Conservation (phyloP, 805 yeast genomes). For the Teunomyces stri region DNA sequence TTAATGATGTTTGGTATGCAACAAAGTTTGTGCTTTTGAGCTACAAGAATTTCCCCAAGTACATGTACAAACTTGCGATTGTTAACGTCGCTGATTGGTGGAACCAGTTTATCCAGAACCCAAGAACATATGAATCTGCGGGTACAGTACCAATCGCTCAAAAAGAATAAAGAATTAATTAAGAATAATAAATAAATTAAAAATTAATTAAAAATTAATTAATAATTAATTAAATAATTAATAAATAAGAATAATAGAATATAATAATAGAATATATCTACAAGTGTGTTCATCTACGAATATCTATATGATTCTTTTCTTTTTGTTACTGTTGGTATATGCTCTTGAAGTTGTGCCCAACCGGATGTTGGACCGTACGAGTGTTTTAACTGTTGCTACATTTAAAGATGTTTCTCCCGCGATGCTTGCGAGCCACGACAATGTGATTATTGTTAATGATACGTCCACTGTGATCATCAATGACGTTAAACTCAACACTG, state of each 20-base stretch:
- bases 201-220: background rate
- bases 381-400: background rate
- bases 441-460: conserved; percentile 10
- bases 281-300: background rate
- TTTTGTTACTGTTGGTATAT: background rate
- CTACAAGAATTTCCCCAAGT: conserved; percentile 67
- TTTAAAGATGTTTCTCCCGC: background rate
- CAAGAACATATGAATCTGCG: conserved; percentile 6
- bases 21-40: conserved; percentile 61
- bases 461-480: conserved; percentile 14
- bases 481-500: conserved; percentile 15
- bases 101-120: conserved; percentile 73
- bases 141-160: background rate
- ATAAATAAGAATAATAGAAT: background rate
- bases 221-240: background rate
- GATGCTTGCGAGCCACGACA: conserved; percentile 6
- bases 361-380: background rate
- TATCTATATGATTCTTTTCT: background rate
- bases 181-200: background rate
- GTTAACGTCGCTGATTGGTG: conserved; percentile 56
- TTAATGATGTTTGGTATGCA: conserved; percentile 55
- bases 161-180: background rate
- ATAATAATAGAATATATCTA: background rate
- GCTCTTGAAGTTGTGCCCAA: background rate
- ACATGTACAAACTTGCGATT: conserved; percentile 50